These are phyloP conservation scores for Niebla homalea DNA, from an alignment of 495 filamentous ascomycete species.

Conservation along the genomic window DNA sequence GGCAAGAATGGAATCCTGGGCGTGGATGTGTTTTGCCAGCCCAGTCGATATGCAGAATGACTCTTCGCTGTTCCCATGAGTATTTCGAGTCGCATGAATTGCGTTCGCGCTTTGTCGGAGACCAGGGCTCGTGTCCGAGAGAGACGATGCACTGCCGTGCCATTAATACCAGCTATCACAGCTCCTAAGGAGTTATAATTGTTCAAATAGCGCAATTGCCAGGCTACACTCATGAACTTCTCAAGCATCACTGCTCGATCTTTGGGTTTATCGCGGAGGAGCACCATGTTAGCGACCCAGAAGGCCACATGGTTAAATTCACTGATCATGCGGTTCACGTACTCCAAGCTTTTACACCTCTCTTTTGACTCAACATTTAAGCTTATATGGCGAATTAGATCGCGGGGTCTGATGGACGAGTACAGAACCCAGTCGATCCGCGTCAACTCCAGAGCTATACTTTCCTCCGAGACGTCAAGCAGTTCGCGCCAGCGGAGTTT, in stretches of 20 bases:
- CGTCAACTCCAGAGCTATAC: conserved; percentile 82
- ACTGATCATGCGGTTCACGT: conserved; percentile 85
- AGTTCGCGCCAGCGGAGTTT: conserved; percentile 75
- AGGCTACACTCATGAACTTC: conserved; percentile 81
- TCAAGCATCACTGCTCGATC: conserved; percentile 81
- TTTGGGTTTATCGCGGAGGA: conserved; percentile 91
- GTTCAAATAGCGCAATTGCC: conserved; percentile 75
- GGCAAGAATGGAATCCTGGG: conserved; percentile 90
- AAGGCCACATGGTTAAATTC: conserved; percentile 94
- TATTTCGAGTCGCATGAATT: conserved; percentile 78
- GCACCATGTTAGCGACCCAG: conserved; percentile 81
- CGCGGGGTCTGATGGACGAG: conserved; percentile 86
- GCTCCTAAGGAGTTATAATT: conserved; percentile 95
- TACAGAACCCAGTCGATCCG: conserved; percentile 97
- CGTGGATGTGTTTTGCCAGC: conserved; percentile 86
- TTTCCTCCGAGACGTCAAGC: conserved; percentile 65
- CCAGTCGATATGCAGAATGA: conserved; percentile 85
- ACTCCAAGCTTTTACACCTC: conserved; percentile 63
- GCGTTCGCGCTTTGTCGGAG: conserved; percentile 50
- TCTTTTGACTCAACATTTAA: conserved; percentile 50
- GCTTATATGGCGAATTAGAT: conserved; percentile 82
- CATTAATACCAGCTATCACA: conserved; percentile 84
- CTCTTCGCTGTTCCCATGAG: conserved; percentile 86
- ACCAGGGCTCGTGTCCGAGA: conserved; percentile 70
- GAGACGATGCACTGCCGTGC: conserved; percentile 76